phyloP scores from a whole-genome alignment of 495 filamentous ascomycete species.

The Hypoxylon intermedium region DNA sequence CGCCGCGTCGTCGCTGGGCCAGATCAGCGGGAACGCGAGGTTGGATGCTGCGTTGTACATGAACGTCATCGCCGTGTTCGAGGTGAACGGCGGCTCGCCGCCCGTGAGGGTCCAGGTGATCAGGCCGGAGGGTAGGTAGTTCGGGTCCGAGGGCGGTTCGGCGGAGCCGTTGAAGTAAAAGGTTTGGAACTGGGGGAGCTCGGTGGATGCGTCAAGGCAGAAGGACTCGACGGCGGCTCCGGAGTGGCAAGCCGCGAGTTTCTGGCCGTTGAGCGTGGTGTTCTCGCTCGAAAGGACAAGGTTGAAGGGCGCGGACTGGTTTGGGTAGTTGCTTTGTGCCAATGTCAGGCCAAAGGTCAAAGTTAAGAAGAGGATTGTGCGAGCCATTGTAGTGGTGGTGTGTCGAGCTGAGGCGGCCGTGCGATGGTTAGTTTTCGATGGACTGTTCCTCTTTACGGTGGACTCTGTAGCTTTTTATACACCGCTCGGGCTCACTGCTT shows the following conservation, averaged over 20 bases:
- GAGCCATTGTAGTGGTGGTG: conserved; percentile 6
- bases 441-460: background rate
- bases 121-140: conserved; percentile 14
- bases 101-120: conserved; percentile 33
- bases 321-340: conserved; percentile 21
- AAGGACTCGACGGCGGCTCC: conserved; percentile 32
- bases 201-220: conserved; percentile 7
- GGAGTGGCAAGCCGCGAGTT: conserved; percentile 29
- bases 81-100: conserved; percentile 17
- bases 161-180: conserved; percentile 36
- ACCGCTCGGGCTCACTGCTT: background rate
- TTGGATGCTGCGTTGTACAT: conserved; percentile 31
- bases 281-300: conserved; percentile 32
- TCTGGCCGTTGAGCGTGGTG: conserved; percentile 23
- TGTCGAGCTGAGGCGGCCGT: background rate
- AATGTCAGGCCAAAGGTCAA: conserved; percentile 14
- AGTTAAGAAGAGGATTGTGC: conserved; percentile 4
- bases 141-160: conserved; percentile 4
- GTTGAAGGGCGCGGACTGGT: conserved; percentile 38
- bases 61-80: conserved; percentile 26
- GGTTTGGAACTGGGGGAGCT: conserved; percentile 19
- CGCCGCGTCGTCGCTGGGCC: conserved; percentile 17
- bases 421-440: background rate
- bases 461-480: conserved; percentile 5
- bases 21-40: conserved; percentile 34